Evolutionary conservation across 2,329 filamentous ascomycete species (phyloP).

Genomic region (Paraphaeosphaeria sporulosa): DNA sequence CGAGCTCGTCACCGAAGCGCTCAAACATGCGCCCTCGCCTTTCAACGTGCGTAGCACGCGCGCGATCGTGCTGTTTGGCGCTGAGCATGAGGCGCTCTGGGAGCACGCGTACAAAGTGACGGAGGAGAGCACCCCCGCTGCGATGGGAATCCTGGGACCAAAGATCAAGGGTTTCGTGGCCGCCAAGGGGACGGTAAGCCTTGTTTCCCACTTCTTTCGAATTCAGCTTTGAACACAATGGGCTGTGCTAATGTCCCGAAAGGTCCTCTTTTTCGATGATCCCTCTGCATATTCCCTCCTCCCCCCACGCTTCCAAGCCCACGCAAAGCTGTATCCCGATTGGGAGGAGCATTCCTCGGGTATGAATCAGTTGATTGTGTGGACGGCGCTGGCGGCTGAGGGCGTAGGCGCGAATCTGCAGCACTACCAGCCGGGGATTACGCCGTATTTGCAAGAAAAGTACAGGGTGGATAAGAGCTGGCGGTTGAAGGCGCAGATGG

Average conservation of each 20-base stretch:
- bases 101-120: slow-evolving; percentile 28
- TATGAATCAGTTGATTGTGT: slow-evolving; percentile 36
- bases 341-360: slow-evolving; percentile 33
- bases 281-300: slow-evolving; percentile 22
- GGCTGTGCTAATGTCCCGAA: neutral
- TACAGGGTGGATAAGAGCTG: slow-evolving; percentile 33
- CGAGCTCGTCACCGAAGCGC: slow-evolving; percentile 32
- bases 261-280: slow-evolving; percentile 34
- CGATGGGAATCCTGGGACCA: slow-evolving; percentile 27
- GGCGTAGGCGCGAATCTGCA: slow-evolving; percentile 37
- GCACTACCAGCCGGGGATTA: slow-evolving; percentile 38
- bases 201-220: neutral
- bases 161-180: slow-evolving; percentile 30
- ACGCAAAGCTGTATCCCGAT: slow-evolving; percentile 27
- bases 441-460: slow-evolving; percentile 29
- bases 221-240: no score
- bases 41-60: slow-evolving; percentile 42
- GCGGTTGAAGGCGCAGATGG: slow-evolving; percentile 34
- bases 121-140: slow-evolving; percentile 22
- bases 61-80: slow-evolving; percentile 36
- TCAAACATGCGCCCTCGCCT: slow-evolving; percentile 36
- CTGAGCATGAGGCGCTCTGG: slow-evolving; percentile 35
- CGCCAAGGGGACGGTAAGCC: slow-evolving; percentile 32
- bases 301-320: slow-evolving; percentile 22
- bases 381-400: slow-evolving; percentile 38